These are phyloP conservation scores for Lotmaria passim DNA, from an alignment of 208 protist species.

Conservation along the genomic window DNA sequence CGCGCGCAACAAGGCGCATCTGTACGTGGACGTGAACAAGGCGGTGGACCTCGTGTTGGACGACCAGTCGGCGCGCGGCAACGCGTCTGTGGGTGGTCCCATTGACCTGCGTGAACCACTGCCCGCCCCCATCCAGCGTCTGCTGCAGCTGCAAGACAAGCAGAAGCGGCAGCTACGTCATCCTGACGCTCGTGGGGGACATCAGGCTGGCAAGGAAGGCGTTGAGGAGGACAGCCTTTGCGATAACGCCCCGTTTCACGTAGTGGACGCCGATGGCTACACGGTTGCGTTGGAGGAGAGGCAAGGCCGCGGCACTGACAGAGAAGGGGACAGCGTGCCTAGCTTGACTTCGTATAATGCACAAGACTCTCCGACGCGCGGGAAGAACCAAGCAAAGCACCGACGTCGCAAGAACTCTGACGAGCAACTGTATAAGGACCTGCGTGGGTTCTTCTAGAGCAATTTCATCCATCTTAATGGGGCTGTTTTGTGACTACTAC, in stretches of 20 bases:
- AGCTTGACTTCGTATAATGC: neutral
- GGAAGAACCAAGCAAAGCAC: neutral
- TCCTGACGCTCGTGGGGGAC: neutral
- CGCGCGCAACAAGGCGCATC: constrained; percentile 48
- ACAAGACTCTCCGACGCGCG: neutral
- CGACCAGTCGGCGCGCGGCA: constrained; percentile 52
- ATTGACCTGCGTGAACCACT: constrained; percentile 45
- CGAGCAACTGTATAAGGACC: constrained; percentile 36
- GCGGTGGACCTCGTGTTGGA: constrained; percentile 88
- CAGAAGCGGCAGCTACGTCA: constrained; percentile 2
- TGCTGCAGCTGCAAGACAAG: constrained; percentile 29
- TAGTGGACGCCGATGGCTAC: constrained; percentile 38
- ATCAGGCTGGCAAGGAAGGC: neutral
- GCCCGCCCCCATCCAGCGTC: constrained; percentile 37
- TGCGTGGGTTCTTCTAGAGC: constrained; percentile 36
- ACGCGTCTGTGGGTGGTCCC: constrained; percentile 52
- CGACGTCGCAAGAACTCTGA: constrained; percentile 21
- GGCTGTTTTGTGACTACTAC: neutral
- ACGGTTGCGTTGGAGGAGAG: neutral
- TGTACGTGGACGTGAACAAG: constrained; percentile 86
- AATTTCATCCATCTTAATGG: neutral
- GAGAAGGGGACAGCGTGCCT: neutral
- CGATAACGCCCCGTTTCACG: neutral
- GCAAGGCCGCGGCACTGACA: neutral
- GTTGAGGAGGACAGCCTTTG: constrained; percentile 5